A percentile compares a stretch with the other conserved stretches of the same genome.
phyloP scores from a whole-genome alignment of 129 eudicot species.

The Lactuca saligna region DNA sequence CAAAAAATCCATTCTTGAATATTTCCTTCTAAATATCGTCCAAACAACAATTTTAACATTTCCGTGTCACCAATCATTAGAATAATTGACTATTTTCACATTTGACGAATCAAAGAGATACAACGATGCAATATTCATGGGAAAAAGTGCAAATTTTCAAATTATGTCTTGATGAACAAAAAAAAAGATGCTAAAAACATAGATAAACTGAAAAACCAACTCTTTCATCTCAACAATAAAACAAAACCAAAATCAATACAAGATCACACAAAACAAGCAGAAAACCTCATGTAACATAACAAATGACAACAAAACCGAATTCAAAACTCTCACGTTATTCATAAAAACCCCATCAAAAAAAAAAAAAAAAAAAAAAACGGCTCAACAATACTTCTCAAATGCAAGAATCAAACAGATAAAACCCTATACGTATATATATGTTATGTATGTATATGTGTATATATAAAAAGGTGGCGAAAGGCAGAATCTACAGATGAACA shows the following conservation, averaged over 20 bases:
- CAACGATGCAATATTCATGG: too few species aligned
- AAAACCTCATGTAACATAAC: conserved; percentile 22
- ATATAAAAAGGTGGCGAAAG: conserved; percentile 9
- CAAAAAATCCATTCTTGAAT: too few species aligned
- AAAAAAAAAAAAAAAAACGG: conserved; percentile 9
- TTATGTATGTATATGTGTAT: not conserved
- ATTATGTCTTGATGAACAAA: too few species aligned
- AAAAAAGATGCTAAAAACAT: too few species aligned
- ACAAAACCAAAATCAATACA: not conserved
- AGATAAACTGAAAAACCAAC: not conserved
- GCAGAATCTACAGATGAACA: conserved; percentile 23
- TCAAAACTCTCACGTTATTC: conserved; percentile 12
- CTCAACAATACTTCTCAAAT: conserved; percentile 19
- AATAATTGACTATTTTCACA: too few species aligned
- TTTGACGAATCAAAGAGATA: too few species aligned
- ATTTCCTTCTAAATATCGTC: too few species aligned
- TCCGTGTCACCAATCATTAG: too few species aligned
- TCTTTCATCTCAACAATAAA: not conserved
- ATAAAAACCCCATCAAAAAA: conserved; percentile 7
- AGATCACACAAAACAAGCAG: not conserved
- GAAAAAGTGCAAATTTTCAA: too few species aligned
- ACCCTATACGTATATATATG: conserved; percentile 16
- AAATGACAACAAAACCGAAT: conserved; percentile 25
- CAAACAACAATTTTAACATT: too few species aligned
- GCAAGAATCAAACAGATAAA: conserved; percentile 15